Percentiles rank a stretch among this genome's conserved stretches.
These are phyloP conservation scores for Dysphania ambrosioides DNA, from an alignment of 148 eudicot species.

Conservation along the genomic window DNA sequence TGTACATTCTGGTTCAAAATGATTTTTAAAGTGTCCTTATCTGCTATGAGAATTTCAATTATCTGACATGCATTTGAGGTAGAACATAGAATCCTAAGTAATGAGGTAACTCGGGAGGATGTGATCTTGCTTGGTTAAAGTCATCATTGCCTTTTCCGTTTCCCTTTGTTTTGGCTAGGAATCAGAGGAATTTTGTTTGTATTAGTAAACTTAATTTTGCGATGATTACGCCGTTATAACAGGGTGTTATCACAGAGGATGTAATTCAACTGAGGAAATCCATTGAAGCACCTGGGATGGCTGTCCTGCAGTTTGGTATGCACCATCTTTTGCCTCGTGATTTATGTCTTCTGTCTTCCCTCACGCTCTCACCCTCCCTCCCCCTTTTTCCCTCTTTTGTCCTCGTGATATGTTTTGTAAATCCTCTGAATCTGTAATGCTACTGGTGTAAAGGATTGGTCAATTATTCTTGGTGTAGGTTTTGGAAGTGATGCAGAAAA, in stretches of 20 bases:
- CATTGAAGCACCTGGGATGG: conserved; percentile 99
- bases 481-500: conserved; percentile 95
- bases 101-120: no score
- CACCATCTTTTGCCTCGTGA: conserved; percentile 16
- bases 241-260: conserved; percentile 98
- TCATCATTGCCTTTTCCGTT: background rate
- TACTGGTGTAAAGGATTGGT: background rate
- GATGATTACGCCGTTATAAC: conserved; percentile 10
- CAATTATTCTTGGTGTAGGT: conserved; percentile 38
- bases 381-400: background rate
- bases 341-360: background rate
- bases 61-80: background rate
- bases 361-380: background rate
- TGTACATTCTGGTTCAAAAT: background rate
- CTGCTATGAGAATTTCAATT: no score
- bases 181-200: background rate
- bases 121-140: background rate
- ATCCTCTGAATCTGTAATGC: background rate
- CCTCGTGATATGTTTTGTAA: background rate
- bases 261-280: conserved; percentile 83
- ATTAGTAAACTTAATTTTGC: background rate
- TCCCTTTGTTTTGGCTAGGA: background rate
- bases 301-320: conserved; percentile 95
- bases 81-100: background rate
- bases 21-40: background rate